Evolutionary conservation across 164 flowering plant genomes (phyloP).

Genomic region (Euptelea pleiosperma): DNA sequence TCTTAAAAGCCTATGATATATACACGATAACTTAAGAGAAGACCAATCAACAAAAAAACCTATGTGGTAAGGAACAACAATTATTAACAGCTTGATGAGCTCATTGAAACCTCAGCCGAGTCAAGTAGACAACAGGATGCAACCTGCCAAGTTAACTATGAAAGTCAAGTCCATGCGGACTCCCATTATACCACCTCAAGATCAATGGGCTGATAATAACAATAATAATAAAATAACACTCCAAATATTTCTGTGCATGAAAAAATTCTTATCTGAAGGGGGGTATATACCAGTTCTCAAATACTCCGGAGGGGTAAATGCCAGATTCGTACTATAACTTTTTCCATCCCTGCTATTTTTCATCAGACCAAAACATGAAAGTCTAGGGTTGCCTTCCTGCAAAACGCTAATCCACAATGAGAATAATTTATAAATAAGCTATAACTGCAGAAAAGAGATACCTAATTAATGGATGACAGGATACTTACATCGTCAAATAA

Average conservation of each 20-base stretch:
- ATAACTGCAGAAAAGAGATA: neutral
- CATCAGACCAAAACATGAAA: slow-evolving; percentile 91
- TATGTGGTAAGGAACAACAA: too few species aligned
- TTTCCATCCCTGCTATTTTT: slow-evolving; percentile 91
- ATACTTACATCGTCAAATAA: slow-evolving; percentile 75
- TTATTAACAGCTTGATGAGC: too few species aligned
- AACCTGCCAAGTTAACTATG: too few species aligned
- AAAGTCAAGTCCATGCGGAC: neutral
- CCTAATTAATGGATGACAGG: neutral
- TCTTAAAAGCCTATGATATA: too few species aligned
- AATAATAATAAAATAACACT: neutral
- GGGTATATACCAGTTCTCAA: slow-evolving; percentile 61
- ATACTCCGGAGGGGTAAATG: slow-evolving; percentile 91
- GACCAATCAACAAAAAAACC: too few species aligned
- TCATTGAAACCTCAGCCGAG: too few species aligned
- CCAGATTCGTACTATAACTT: slow-evolving; percentile 88
- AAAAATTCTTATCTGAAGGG: neutral
- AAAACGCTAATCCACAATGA: slow-evolving; percentile 15
- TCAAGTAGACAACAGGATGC: too few species aligned
- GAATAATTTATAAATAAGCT: slow-evolving; percentile 1
- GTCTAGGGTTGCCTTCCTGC: slow-evolving; percentile 80
- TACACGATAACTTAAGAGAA: too few species aligned
- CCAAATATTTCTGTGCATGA: slow-evolving; percentile 4
- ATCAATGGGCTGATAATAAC: too few species aligned
- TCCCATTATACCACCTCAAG: neutral